Base-by-base conservation (phyloP, 2,329 filamentous ascomycete species). In the Drechslerella coelobrocha region DNA sequence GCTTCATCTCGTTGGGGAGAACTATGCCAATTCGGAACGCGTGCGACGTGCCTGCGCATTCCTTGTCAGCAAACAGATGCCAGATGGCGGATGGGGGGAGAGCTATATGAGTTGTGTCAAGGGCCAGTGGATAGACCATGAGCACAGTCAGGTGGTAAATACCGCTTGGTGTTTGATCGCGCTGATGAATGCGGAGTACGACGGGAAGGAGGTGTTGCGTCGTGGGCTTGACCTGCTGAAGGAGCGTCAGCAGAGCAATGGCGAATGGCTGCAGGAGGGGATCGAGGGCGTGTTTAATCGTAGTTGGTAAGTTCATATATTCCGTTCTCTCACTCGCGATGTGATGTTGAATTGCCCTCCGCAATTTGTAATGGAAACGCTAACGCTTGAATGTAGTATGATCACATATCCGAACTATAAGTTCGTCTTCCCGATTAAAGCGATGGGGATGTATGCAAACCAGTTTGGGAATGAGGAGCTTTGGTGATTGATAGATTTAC, bases 351-450 rank as follows among this genome's bases (percentile, higher is more conserved):
- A 50, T 62, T 24, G 68, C 21, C 4, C 17, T n/a, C n/a, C n/a
- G n/a, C n/a, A n/a, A n/a, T n/a, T n/a, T n/a, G n/a, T n/a, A n/a
- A n/a, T n/a, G n/a, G n/a, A n/a, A n/a, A n/a, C n/a, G n/a, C n/a
- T n/a, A n/a, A n/a, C n/a, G n/a, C n/a, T n/a, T n/a, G n/a, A n/a
- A n/a, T n/a, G n/a, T 76, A 88, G 87, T 83, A 97, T 97, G 91
- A 99, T 99, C 74, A 94, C 91, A 0, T 99, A 99, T 77, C 93
- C 93, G 45, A 99, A 99, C 82, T 99, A 99, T 83, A 99, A 97
- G 82, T 94, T 96, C 78, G 90, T 89, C 66, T 99, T 97, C 80
- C 88, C 93, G 0, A 89, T 97, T 78, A 96, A 95, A 81, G 94
- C 94, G 1, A 79, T 99, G 73, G 94, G 94, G 3, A 89, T 97